These are phyloP conservation scores for Stenogyne calaminthoides DNA, from an alignment of 305 asterid genomes.

Conservation along the genomic window DNA sequence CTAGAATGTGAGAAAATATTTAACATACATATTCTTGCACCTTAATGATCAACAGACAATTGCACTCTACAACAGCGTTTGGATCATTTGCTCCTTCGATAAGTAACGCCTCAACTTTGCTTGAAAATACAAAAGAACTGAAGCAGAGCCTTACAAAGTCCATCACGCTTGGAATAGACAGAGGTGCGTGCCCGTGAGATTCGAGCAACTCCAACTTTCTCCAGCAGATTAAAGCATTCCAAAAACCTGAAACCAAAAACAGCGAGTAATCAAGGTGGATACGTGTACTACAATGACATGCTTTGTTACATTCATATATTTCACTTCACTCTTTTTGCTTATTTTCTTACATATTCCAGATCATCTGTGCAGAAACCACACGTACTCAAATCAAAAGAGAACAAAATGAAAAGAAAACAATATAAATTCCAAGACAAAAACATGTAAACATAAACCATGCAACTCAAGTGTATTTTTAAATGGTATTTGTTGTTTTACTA, in stretches of 20 bases:
- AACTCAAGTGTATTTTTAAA: too few species aligned
- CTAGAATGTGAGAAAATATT: not conserved
- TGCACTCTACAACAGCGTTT: not conserved
- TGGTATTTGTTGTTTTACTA: too few species aligned
- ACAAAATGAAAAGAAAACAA: not conserved
- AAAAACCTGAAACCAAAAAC: slow-evolving; percentile 26
- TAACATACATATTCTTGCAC: slow-evolving; percentile 17
- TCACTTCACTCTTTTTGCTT: not conserved
- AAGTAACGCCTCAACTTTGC: not conserved
- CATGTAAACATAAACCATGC: too few species aligned
- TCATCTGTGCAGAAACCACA: not conserved
- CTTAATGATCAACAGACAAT: slow-evolving; percentile 11
- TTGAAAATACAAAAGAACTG: slow-evolving; percentile 5
- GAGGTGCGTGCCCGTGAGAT: not conserved
- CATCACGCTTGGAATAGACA: not conserved
- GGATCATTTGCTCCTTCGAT: slow-evolving; percentile 13
- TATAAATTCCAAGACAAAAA: too few species aligned
- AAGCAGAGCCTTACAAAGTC: slow-evolving; percentile 9
- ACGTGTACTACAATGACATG: not conserved
- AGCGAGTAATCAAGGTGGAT: not conserved
- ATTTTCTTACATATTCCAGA: not conserved
- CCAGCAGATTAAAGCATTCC: slow-evolving; percentile 19
- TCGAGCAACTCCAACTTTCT: slow-evolving; percentile 24
- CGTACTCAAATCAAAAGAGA: not conserved
- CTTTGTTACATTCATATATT: too few species aligned